Evolutionary conservation across 2,329 filamentous ascomycete genomes (phyloP), one percentile per base, ranked within the genome.

Genomic region (Nothophoma quercina): DNA sequence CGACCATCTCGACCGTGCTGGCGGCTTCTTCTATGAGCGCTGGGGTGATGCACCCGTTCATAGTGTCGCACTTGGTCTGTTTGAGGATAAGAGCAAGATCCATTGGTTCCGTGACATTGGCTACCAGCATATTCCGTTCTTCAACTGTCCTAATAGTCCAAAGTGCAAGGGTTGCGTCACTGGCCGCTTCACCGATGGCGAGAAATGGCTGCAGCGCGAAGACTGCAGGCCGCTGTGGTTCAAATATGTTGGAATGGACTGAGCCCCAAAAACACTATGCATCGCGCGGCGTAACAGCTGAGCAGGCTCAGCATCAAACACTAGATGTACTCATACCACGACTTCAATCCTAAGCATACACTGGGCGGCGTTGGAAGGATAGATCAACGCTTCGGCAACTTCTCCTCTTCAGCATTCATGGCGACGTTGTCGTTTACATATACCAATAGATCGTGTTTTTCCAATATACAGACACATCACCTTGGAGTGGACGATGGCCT

Each of bases 31-130:
- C 76, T 99, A 99, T 72, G 95, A 99, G 79, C 83, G 95, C 64
- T 99, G 95, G 95, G 95, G 95, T 8, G 95, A 99, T 80, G 95
- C 95, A 2, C 95, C 95, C 0, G 95, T 99, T 5, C 95, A 99
- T 76, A 96, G 91, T 61, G 92, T 99, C 67, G 95, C 91, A 0
- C 77, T 99, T 33, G 95, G 91, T 23, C 76, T 99, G 21, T 97
- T 99, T 71, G 93, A 96, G 68, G 93, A 99, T 71, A 85, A 87
- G 69, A 89, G 83, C 76, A 93, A 91, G 74, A 90, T 99, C 56
- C 93, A 98, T 75, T 98, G 93, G 93, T 99, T 99, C 88, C 93
- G 93, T 46, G 95, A 99, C 73, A 98, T 99, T 63, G 95, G 95
- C 51, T 99, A 99, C 78, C 92, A 97, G 69, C 95, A 99, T 67